Percentiles rank a stretch among this genome's conserved stretches.
phyloP scores from a whole-genome alignment of 805 yeast genomes.

The Cyberlindnera japonica region DNA sequence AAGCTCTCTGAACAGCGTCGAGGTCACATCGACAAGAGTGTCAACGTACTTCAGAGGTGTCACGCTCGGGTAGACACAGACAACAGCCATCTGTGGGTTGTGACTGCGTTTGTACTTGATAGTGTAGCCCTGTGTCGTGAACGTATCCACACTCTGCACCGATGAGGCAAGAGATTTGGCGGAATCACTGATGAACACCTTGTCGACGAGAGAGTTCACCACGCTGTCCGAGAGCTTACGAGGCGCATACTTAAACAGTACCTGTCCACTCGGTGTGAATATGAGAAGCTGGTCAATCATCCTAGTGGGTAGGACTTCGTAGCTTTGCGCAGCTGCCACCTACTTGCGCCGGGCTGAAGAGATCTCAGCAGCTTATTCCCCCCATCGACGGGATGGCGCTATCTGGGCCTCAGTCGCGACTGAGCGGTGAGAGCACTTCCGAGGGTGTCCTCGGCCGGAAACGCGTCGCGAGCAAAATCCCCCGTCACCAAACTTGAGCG shows the following conservation, averaged over 20 bases:
- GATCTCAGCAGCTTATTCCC: no score
- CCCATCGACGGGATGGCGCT: no score
- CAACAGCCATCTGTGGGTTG: slow-evolving; percentile 41
- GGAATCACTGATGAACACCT: slow-evolving; percentile 41
- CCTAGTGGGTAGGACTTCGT: no score
- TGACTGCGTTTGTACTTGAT: slow-evolving; percentile 42
- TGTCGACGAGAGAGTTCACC: slow-evolving; percentile 46
- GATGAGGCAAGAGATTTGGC: slow-evolving; percentile 24
- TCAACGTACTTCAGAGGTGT: slow-evolving; percentile 35
- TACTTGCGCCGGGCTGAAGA: no score
- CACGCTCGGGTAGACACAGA: slow-evolving; percentile 39
- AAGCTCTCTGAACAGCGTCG: slow-evolving; percentile 30
- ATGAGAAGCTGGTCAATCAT: slow-evolving; percentile 49
- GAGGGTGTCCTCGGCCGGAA: no score
- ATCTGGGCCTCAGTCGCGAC: no score
- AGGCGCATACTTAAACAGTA: slow-evolving; percentile 44
- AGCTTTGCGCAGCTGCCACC: no score
- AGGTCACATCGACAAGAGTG: slow-evolving; percentile 30
- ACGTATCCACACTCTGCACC: slow-evolving; percentile 24
- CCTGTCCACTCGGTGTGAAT: slow-evolving; percentile 50
- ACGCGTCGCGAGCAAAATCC: no score
- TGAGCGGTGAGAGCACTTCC: no score
- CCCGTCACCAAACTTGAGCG: no score
- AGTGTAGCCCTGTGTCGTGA: slow-evolving; percentile 38
- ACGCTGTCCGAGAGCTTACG: slow-evolving; percentile 38